phyloP scores from a whole-genome alignment of 805 yeast genomes.

The Metschnikowia santaceciliae region DNA sequence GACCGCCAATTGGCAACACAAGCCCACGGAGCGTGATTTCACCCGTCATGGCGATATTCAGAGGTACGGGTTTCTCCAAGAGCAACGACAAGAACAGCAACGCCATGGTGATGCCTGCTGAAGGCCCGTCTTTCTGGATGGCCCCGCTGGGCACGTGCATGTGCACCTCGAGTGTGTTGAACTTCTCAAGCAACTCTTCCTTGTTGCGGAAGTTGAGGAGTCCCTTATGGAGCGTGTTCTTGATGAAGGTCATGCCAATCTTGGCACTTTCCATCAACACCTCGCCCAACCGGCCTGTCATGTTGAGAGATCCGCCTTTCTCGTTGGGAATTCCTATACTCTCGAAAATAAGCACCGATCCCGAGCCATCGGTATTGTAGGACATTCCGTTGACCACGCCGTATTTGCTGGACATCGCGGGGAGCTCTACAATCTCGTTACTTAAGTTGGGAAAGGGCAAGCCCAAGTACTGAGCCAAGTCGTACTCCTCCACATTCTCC shows the following conservation, averaged over 20 bases:
- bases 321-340: conserved; percentile 60
- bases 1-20: conserved; percentile 79
- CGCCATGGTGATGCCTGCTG: conserved; percentile 51
- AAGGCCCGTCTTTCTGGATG: conserved; percentile 45
- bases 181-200: conserved; percentile 35
- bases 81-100: conserved; percentile 43
- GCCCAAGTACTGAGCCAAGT: conserved; percentile 68
- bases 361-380: conserved; percentile 82
- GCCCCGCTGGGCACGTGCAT: conserved; percentile 50
- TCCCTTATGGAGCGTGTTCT: conserved; percentile 44
- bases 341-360: conserved; percentile 76
- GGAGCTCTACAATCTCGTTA: conserved; percentile 33
- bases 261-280: conserved; percentile 78
- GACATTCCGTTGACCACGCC: conserved; percentile 89
- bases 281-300: conserved; percentile 82
- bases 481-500: conserved; percentile 45
- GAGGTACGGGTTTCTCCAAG: conserved; percentile 41
- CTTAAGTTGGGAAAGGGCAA: conserved; percentile 45
- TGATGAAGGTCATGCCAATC: conserved; percentile 72
- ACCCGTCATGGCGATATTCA: conserved; percentile 76
- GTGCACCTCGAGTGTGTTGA: conserved; percentile 55
- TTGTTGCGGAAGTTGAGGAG: conserved; percentile 28
- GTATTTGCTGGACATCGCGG: conserved; percentile 46
- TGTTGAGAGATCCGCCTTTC: conserved; percentile 39
- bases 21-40: conserved; percentile 77